Evolutionary conservation across 2,329 filamentous ascomycete genomes (phyloP), one percentile per base, ranked within the genome.

Genomic region (Whalleya microplaca): DNA sequence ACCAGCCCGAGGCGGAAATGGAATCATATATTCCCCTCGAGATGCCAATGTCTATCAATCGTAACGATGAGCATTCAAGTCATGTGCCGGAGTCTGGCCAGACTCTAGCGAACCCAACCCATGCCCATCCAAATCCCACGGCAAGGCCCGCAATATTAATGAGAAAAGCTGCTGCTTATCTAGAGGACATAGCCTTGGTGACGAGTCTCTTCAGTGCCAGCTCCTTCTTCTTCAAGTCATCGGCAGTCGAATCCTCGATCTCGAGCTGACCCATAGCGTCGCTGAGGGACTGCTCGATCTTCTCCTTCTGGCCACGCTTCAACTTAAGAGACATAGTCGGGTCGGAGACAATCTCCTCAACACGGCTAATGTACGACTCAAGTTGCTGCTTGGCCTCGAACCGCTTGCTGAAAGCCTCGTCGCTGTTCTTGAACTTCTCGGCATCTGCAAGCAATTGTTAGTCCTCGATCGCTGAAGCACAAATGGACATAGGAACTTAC

Each of bases 151-250:
- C 51, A 63, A 68, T 16, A 69, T 62, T 32, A 56, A 58, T 18
- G 45, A 61, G 58, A 67, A 62, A 61, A 53, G 53, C 23, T 52
- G 53, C 23, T 52, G 64, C 63, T 87, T 93, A 96, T 79, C 91
- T 88, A 73, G 91, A 93, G 65, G 91, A 88, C 91, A 96, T 96
- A 71, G 91, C 93, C 90, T 98, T 99, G 80, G 95, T 99, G 71
- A 99, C 93, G 69, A 96, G 86, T 73, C 95, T 86, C 92, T 98
- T 99, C 65, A 99, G 86, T 61, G 92, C 92, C 67, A 99, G 84
- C 85, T 99, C 95, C 89, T 97, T 96, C 92, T 98, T 98, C 91
- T 96, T 98, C 70, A 99, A 84, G 75, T 99, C 95, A 70, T 99
- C 96, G 61, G 92, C 90, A 62, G 82, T 80, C 55, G 91, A 91